Conservation (phyloP, 257 asterid species). For the Mentha longifolia region DNA sequence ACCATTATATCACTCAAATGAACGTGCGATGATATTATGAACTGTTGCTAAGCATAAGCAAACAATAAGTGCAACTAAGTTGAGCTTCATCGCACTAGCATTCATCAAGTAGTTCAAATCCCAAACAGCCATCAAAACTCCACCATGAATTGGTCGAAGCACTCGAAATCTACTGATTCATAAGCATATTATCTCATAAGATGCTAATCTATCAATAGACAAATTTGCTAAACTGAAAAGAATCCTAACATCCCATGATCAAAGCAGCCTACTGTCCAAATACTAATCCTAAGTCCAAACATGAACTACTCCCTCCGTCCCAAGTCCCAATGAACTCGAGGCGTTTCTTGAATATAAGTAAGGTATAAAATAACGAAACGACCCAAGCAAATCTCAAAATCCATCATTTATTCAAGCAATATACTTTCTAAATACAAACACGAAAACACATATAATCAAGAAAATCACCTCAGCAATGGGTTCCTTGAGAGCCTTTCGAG, state of each 20-base stretch:
- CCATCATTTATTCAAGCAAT: background rate
- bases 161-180: background rate
- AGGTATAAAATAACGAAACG: too few species aligned
- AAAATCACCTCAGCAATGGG: constrained; percentile 63
- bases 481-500: constrained; percentile 75
- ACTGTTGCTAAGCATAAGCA: background rate
- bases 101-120: background rate
- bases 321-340: too few species aligned
- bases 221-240: background rate
- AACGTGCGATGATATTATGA: background rate
- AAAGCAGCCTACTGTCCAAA: background rate
- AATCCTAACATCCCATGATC: constrained; percentile 9
- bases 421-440: background rate
- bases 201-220: background rate
- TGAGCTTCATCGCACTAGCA: background rate
- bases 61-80: background rate
- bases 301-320: background rate
- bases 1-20: background rate
- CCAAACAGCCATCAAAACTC: constrained; percentile 16
- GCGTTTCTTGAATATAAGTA: too few species aligned
- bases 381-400: background rate
- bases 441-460: background rate
- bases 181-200: background rate
- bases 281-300: constrained; percentile 8
- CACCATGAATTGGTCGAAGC: constrained; percentile 8